Percentiles rank a stretch among this genome's conserved stretches.
Conservation (phyloP, 169 alveolate species). For the Cryptosporidium ubiquitum region DNA sequence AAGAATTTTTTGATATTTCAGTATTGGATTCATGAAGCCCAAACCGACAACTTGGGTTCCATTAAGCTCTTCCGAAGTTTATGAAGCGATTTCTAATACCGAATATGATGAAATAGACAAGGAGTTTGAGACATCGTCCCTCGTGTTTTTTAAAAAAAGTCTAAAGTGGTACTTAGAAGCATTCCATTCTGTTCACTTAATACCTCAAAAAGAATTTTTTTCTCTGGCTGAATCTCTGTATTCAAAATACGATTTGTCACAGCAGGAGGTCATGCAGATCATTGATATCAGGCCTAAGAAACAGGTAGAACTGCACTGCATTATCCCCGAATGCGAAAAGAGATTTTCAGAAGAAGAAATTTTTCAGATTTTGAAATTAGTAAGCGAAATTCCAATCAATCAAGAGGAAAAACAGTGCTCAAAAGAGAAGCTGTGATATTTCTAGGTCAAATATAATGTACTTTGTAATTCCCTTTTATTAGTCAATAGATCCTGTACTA, state of each 20-base stretch:
- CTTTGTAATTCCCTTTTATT: neutral
- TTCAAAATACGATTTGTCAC: constrained; percentile 17
- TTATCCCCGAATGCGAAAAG: constrained; percentile 35
- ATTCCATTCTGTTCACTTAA: neutral
- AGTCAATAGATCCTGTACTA: neutral
- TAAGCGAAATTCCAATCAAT: neutral
- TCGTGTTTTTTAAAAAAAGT: constrained; percentile 28
- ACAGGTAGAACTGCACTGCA: constrained; percentile 56
- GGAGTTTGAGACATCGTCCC: neutral
- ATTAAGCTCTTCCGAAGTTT: constrained; percentile 49
- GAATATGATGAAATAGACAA: neutral
- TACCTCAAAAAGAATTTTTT: neutral
- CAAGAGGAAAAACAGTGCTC: neutral
- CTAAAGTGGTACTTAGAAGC: constrained; percentile 57
- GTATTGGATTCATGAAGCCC: constrained; percentile 8
- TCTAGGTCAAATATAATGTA: neutral
- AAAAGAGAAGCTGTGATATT: neutral
- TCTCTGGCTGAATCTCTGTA: constrained; percentile 12
- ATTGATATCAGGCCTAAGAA: constrained; percentile 41
- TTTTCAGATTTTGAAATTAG: constrained; percentile 2
- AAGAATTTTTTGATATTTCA: neutral
- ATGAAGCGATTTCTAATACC: constrained; percentile 12
- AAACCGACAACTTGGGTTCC: constrained; percentile 62
- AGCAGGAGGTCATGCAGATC: constrained; percentile 56
- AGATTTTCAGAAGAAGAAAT: constrained; percentile 59